Evolutionary conservation across 2,329 filamentous ascomycete genomes (phyloP), one percentile per base, ranked within the genome.

Genomic region (Phaeosphaeriaceae sp.): DNA sequence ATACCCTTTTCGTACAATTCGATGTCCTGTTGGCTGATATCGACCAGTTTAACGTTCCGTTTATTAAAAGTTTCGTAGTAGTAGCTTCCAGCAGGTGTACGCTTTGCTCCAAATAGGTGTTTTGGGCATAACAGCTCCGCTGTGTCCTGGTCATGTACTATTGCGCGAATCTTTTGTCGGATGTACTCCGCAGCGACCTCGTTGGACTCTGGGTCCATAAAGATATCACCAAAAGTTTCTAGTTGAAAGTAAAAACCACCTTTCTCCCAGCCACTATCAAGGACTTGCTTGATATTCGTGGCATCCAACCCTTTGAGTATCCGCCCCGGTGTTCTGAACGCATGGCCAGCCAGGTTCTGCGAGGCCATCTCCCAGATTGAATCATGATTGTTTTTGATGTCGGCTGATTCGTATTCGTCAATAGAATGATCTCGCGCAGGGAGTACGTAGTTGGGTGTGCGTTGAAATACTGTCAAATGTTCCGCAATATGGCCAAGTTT

Each of bases 91-190:
- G 68, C 86, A 87, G 33, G 75, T 79, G 0, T 85, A 84, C 0
- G 85, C 79, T 66, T 88, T 88, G 74, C 85, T 87, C 78, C 81
- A 86, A 0, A 71, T 69, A 0, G 81, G 78, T 87, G 87, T 81
- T 81, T 86, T 0, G 83, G 74, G 60, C 83, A 82, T 6, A 87
- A 75, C 2, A 68, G 75, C 21, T 76, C 75, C 0, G 84, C 84
- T 0, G 78, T 82, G 1, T 65, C 67, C 9, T 68, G 66, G 56
- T 87, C 78, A 30, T 78, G 67, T n/a, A 87, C 83, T n/a, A 80
- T n/a, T n/a, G n/a, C n/a, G n/a, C n/a, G n/a, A n/a, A n/a, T n/a
- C n/a, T n/a, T n/a, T n/a, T n/a, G n/a, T n/a, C n/a, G n/a, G n/a
- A n/a, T n/a, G n/a, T n/a, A n/a, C n/a, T n/a, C n/a, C n/a, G n/a